Conservation (phyloP, 169 alveolate genomes). For the Neospora caninum region DNA sequence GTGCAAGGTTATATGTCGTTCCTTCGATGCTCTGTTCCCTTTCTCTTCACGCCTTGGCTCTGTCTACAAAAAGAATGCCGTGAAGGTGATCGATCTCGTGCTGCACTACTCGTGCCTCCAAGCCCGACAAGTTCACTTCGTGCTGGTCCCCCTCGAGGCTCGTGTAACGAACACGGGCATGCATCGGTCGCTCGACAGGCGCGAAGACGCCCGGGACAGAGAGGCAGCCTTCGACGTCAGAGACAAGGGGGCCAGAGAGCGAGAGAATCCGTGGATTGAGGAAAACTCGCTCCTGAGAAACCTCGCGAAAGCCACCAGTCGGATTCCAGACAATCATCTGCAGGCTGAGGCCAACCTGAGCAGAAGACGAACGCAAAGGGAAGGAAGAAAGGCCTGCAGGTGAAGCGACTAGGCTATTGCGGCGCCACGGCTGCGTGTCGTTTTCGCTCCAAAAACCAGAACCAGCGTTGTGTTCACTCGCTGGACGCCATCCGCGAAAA, state of each 20-base stretch:
- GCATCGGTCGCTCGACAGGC: constrained; percentile 63
- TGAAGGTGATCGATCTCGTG: constrained; percentile 71
- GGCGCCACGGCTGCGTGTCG: no score
- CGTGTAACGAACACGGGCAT: constrained; percentile 56
- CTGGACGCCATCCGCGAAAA: no score
- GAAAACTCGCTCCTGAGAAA: constrained; percentile 59
- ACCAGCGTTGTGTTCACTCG: no score
- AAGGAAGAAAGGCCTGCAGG: background rate
- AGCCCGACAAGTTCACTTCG: constrained; percentile 63
- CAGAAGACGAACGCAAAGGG: background rate
- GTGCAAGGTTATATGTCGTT: background rate
- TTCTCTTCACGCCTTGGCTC: background rate
- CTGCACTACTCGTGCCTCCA: constrained; percentile 68
- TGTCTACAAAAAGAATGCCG: constrained; percentile 68
- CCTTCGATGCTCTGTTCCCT: background rate
- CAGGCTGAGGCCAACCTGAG: constrained; percentile 45
- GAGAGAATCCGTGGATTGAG: constrained; percentile 64
- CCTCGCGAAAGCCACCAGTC: constrained; percentile 46
- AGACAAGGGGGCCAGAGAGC: constrained; percentile 36
- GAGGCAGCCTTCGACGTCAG: constrained; percentile 63
- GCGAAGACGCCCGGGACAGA: constrained; percentile 69
- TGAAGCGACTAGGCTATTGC: no score
- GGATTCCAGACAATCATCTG: constrained; percentile 70
- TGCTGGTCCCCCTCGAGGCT: constrained; percentile 57
- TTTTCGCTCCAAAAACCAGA: no score